Evolutionary conservation across 2,329 filamentous ascomycete genomes (phyloP).

Genomic region (Periglandula ipomoeae): DNA sequence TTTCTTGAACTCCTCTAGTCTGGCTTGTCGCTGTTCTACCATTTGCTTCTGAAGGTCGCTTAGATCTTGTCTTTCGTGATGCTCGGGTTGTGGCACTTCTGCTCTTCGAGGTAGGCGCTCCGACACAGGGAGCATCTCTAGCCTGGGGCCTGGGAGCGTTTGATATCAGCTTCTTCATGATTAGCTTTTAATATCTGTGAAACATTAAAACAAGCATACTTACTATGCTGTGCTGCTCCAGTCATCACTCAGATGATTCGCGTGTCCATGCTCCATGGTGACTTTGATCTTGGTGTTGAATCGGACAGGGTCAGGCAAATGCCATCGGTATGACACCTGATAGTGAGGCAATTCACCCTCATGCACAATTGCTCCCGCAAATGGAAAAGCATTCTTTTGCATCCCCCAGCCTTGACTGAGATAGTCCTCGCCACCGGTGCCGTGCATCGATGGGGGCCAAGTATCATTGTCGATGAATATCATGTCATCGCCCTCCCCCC

Average conservation of each 20-base stretch:
- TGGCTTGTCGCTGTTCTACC: slow-evolving; percentile 10
- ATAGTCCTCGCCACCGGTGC: slow-evolving; percentile 25
- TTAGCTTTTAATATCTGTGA: not conserved
- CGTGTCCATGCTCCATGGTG: slow-evolving; percentile 20
- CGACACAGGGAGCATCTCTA: slow-evolving; percentile 17
- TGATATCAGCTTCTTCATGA: slow-evolving; percentile 17
- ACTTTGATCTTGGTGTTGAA: slow-evolving; percentile 21
- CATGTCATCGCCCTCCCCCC: slow-evolving; percentile 26
- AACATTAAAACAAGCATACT: not conserved
- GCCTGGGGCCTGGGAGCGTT: slow-evolving; percentile 20
- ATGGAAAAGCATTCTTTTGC: slow-evolving; percentile 25
- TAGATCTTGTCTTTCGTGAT: not conserved
- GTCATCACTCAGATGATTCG: slow-evolving; percentile 23
- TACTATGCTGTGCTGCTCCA: slow-evolving; percentile 22
- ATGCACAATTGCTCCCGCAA: slow-evolving; percentile 23
- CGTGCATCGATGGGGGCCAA: slow-evolving; percentile 24
- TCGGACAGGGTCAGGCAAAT: slow-evolving; percentile 22
- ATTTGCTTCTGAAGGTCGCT: slow-evolving; percentile 2
- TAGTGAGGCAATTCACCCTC: slow-evolving; percentile 23
- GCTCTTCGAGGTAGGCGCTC: slow-evolving; percentile 1
- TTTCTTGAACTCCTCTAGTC: slow-evolving; percentile 13
- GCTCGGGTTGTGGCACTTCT: not conserved
- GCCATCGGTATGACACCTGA: slow-evolving; percentile 24
- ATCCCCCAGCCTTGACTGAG: slow-evolving; percentile 26
- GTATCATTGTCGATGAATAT: slow-evolving; percentile 26